Evolutionary conservation across 495 filamentous ascomycete species (phyloP), one percentile per base, ranked within the genome.

Genomic region (Neurospora sp.): DNA sequence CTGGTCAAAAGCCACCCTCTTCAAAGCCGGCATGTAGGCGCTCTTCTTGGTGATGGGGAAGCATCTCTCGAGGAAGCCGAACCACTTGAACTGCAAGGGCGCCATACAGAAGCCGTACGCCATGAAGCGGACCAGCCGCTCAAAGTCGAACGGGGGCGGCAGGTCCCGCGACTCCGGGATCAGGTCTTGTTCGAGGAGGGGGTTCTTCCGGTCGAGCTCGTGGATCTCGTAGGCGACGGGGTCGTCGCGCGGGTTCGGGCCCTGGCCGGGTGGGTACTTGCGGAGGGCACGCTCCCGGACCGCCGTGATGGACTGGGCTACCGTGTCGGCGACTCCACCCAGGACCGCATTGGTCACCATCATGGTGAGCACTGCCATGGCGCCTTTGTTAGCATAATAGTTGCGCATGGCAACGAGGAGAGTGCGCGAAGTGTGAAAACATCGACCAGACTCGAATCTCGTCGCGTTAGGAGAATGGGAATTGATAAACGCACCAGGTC

Each of bases 331-430:
- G 68, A 82, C 70, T 74, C 94, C 95, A 81, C 92, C 93, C 37
- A 99, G 89, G 40, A 99, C 91, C 72, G 96, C 91, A 82, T 99
- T 99, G 76, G 93, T 95, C 74, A 98, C 92, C 96, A 98, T 99
- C 81, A 95, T 99, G 53, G 96, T 99, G 74, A 99, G 86, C 44
- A 99, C 93, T 92, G 82, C 11, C 76, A 71, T 31, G 73, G 7
- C 69, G 71, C 35, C 31, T 38, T 68, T n/a, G 70, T 69, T 41
- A 74, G 70, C 7, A 31, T 14, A 5, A 16, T 35, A 0, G 31
- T 12, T 16, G 39, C 18, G 40, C 39, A 46, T 59, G 31, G 39
- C 44, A 38, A 4, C 38, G 31, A n/a, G 0, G n/a, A 12, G 40
- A 46, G 10, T n/a, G 12, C 65, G 41, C 27, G 38, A 18, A 4